Evolutionary conservation across 2,329 filamentous ascomycete genomes (phyloP).

Genomic region (Pyricularia grisea): DNA sequence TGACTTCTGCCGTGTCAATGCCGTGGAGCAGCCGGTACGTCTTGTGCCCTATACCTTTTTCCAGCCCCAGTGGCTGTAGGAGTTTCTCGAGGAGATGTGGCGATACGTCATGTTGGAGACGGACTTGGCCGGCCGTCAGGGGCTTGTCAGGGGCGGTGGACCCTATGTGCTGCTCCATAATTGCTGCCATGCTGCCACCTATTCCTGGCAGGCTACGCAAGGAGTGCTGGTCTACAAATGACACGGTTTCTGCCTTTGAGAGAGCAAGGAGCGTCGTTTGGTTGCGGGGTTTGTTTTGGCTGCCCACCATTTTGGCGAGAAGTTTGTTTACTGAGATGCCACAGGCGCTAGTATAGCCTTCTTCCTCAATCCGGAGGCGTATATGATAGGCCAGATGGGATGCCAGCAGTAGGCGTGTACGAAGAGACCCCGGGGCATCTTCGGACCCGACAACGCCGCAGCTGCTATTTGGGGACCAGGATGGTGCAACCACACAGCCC

Average conservation of each 20-base stretch:
- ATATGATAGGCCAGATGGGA: constrained; percentile 75
- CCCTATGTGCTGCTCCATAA: constrained; percentile 44
- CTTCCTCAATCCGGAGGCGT: constrained; percentile 60
- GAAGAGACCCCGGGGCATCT: constrained; percentile 20
- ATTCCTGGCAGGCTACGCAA: constrained; percentile 80
- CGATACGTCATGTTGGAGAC: constrained; percentile 52
- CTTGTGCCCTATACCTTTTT: constrained; percentile 60
- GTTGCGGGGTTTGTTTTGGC: constrained; percentile 73
- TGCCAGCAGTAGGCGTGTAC: constrained; percentile 60
- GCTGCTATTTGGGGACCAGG: not conserved
- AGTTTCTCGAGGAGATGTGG: constrained; percentile 57
- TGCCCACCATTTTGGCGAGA: constrained; percentile 76
- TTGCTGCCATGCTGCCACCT: constrained; percentile 63
- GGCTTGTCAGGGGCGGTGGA: constrained; percentile 25
- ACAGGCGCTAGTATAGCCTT: constrained; percentile 80
- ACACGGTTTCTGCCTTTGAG: constrained; percentile 41
- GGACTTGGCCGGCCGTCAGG: constrained; percentile 57
- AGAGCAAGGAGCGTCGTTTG: constrained; percentile 77
- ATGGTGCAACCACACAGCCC: constrained; percentile 43
- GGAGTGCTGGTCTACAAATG: constrained; percentile 67
- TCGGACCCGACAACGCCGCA: constrained; percentile 13
- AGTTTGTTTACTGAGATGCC: constrained; percentile 84
- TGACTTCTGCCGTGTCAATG: constrained; percentile 66
- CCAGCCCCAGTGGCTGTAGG: constrained; percentile 59
- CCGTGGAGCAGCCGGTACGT: constrained; percentile 77